Evolutionary conservation across 1,284 basidiomycete genomes (phyloP).

Genomic region (Ustilago sp.): DNA sequence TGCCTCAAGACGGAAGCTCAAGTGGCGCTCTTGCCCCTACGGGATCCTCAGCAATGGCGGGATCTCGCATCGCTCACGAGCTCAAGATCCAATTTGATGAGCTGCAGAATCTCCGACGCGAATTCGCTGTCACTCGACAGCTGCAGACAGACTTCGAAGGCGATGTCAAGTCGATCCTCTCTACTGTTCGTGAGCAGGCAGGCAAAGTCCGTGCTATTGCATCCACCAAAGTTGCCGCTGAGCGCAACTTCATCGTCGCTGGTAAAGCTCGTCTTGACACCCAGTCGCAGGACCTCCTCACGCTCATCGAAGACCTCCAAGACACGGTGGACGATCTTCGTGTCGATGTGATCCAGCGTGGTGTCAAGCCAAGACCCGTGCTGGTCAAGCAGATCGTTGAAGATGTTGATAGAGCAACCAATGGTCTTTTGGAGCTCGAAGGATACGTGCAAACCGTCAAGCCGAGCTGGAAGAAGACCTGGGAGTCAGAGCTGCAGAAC

Average conservation of each 20-base stretch:
- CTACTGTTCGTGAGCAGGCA: constrained; percentile 82
- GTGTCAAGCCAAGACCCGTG: constrained; percentile 83
- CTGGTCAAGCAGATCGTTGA: constrained; percentile 80
- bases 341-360: constrained; percentile 89
- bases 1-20: background rate
- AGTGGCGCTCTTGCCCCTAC: constrained; percentile 3
- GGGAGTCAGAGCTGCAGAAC: constrained; percentile 94
- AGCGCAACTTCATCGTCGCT: constrained; percentile 87
- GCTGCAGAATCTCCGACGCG: constrained; percentile 89
- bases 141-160: constrained; percentile 92
- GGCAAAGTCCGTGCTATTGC: constrained; percentile 82
- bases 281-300: constrained; percentile 88
- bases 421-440: constrained; percentile 81
- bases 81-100: constrained; percentile 93
- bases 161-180: constrained; percentile 86
- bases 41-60: constrained; percentile 20
- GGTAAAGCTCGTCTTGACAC: constrained; percentile 90
- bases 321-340: constrained; percentile 91
- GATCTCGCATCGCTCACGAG: constrained; percentile 72
- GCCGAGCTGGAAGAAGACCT: constrained; percentile 98
- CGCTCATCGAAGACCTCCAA: constrained; percentile 91
- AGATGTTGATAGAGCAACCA: constrained; percentile 79
- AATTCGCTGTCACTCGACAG: constrained; percentile 92
- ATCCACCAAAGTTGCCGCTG: constrained; percentile 81
- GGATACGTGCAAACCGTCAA: constrained; percentile 89